phyloP scores from a whole-genome alignment of 139 green algal genomes.

The Medakamo hakoo region DNA sequence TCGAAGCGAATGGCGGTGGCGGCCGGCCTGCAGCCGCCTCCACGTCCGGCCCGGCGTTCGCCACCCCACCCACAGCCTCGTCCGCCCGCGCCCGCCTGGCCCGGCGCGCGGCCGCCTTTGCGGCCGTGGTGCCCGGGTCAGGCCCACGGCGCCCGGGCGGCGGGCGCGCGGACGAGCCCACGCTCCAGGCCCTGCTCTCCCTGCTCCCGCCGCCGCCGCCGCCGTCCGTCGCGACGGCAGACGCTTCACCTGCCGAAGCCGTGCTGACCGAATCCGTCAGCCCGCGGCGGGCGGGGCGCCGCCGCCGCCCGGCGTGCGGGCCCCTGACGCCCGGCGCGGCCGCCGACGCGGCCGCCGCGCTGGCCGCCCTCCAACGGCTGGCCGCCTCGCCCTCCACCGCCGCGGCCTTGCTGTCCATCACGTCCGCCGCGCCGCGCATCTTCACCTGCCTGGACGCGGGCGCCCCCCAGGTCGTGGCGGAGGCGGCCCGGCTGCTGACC shows the following conservation, averaged over 20 bases:
- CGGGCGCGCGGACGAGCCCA: conserved; percentile 5
- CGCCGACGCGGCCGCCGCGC: conserved; percentile 27
- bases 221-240: too few relatives aligned
- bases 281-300: too few relatives aligned
- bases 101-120: conserved; percentile 7
- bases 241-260: too few relatives aligned
- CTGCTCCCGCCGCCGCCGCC: conserved; percentile 25
- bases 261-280: too few relatives aligned
- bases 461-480: conserved; percentile 40
- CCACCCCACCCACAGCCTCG: too few relatives aligned
- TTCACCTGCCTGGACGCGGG: conserved; percentile 40
- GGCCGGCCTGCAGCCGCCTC: too few relatives aligned
- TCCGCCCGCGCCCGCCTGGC: neutral
- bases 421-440: conserved; percentile 17
- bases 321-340: conserved; percentile 12
- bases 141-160: neutral
- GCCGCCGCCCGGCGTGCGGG: too few relatives aligned
- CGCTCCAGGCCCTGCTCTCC: conserved; percentile 12
- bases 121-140: neutral
- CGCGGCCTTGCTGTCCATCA: conserved; percentile 15
- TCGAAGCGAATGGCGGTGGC: too few relatives aligned
- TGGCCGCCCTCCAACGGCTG: conserved; percentile 63
- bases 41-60: too few relatives aligned
- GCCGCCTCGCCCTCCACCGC: conserved; percentile 16
- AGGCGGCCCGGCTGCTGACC: conserved; percentile 52